Conservation (phyloP, 2,329 filamentous ascomycete species). For the Lasiodiplodia sp. region DNA sequence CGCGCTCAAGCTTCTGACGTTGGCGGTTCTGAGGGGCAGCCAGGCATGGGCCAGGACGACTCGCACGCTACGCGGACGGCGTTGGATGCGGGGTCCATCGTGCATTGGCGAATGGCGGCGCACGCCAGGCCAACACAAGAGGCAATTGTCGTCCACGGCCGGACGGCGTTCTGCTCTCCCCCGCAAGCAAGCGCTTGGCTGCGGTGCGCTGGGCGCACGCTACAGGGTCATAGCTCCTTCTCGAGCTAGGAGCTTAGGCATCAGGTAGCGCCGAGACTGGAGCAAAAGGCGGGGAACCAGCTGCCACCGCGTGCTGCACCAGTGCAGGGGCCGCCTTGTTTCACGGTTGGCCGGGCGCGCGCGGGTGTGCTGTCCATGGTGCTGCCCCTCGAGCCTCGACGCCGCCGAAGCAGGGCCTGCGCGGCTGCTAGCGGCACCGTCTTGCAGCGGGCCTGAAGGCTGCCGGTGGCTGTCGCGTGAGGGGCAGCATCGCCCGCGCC, state of each 20-base stretch:
- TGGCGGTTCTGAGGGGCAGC: conserved; percentile 15
- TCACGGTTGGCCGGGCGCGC: background rate
- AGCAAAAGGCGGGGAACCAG: conserved; percentile 13
- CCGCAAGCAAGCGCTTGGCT: conserved; percentile 22
- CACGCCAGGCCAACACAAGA: background rate
- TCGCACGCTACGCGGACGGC: conserved; percentile 13
- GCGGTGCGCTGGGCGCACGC: conserved; percentile 1
- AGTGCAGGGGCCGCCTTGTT: background rate
- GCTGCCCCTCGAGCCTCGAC: conserved; percentile 1
- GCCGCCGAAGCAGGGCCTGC: background rate
- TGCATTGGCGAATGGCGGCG: conserved; percentile 21
- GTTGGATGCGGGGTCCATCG: conserved; percentile 21
- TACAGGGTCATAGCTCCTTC: conserved; percentile 2
- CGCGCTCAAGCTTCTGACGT: conserved; percentile 25
- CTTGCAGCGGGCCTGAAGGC: background rate
- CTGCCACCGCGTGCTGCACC: background rate
- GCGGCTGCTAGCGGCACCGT: background rate
- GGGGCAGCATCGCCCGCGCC: background rate
- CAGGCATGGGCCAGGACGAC: conserved; percentile 13
- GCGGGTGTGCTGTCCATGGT: background rate
- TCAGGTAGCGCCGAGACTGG: conserved; percentile 3
- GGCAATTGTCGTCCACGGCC: conserved; percentile 3
- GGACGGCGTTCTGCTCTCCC: background rate
- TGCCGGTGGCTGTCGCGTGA: background rate
- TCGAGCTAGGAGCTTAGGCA: conserved; percentile 6